A percentile compares a stretch with the other conserved stretches of the same genome.
phyloP scores from a whole-genome alignment of 257 asterid species.

The Rubia yunnanensis region DNA sequence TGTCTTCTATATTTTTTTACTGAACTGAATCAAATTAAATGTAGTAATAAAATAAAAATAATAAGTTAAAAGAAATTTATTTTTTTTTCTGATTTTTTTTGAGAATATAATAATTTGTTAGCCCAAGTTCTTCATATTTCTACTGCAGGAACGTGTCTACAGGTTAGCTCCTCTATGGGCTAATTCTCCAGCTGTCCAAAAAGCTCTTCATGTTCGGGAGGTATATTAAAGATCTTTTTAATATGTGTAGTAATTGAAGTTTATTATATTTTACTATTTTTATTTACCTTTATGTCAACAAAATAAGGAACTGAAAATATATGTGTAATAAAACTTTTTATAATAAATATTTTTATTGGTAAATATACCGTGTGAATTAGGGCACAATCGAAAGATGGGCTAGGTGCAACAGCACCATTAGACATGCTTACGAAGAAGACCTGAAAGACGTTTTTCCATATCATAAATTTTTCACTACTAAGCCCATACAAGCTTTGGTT shows the following conservation, averaged over 20 bases:
- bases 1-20: too few species aligned
- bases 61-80: too few species aligned
- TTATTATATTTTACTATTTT: too few species aligned
- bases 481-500: slow-evolving; percentile 14
- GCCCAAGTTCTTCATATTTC: too few species aligned
- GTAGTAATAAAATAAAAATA: too few species aligned
- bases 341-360: not conserved
- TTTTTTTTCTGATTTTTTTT: too few species aligned
- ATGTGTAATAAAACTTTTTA: too few species aligned
- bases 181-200: slow-evolving; percentile 17
- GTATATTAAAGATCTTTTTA: not conserved
- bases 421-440: not conserved
- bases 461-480: slow-evolving; percentile 14
- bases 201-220: slow-evolving; percentile 22
- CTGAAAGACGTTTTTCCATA: slow-evolving; percentile 7
- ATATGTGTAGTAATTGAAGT: too few species aligned
- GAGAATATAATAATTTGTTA: too few species aligned
- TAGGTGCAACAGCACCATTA: slow-evolving; percentile 14
- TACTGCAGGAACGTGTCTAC: not conserved
- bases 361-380: slow-evolving; percentile 12
- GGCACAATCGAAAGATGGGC: slow-evolving; percentile 19
- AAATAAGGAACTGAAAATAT: too few species aligned
- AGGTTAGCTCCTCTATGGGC: slow-evolving; percentile 10
- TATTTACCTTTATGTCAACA: too few species aligned
- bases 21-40: too few species aligned